These are phyloP conservation scores for Yamadazyma blattariae DNA, from an alignment of 1,139 yeast genomes.

Conservation along the genomic window DNA sequence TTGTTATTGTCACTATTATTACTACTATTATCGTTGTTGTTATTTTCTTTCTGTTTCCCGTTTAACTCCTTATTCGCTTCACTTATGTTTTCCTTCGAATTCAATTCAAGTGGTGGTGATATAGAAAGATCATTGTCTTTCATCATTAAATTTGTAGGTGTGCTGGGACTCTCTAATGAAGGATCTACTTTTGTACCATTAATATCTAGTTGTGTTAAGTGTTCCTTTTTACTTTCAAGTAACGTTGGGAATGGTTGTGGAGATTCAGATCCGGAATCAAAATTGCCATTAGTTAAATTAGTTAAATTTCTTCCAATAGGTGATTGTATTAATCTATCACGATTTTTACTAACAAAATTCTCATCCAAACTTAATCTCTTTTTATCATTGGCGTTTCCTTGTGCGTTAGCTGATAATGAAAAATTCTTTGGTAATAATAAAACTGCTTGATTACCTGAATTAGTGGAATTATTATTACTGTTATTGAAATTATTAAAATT, in stretches of 20 bases:
- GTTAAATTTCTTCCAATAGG: constrained; percentile 19
- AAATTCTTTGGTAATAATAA: constrained; percentile 46
- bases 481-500: not conserved
- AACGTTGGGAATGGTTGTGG: constrained; percentile 9
- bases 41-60: not conserved
- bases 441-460: constrained; percentile 33
- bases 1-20: not conserved
- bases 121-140: not conserved
- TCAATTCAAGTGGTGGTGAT: not conserved
- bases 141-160: constrained; percentile 1
- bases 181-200: constrained; percentile 4
- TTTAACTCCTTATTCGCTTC: not conserved
- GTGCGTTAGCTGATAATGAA: constrained; percentile 19
- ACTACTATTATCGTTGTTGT: not conserved
- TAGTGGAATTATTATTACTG: constrained; percentile 17
- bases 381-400: constrained; percentile 11
- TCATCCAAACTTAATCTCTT: constrained; percentile 34
- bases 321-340: constrained; percentile 12
- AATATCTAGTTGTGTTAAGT: constrained; percentile 11
- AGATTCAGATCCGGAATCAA: constrained; percentile 7
- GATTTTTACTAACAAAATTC: constrained; percentile 16
- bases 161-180: constrained; percentile 3
- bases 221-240: not conserved
- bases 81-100: too few species aligned
- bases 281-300: constrained; percentile 14